A percentile compares a stretch with the other conserved stretches of the same genome.
Conservation (phyloP, 768 basidiomycete species). For the Trametes coccinea region DNA sequence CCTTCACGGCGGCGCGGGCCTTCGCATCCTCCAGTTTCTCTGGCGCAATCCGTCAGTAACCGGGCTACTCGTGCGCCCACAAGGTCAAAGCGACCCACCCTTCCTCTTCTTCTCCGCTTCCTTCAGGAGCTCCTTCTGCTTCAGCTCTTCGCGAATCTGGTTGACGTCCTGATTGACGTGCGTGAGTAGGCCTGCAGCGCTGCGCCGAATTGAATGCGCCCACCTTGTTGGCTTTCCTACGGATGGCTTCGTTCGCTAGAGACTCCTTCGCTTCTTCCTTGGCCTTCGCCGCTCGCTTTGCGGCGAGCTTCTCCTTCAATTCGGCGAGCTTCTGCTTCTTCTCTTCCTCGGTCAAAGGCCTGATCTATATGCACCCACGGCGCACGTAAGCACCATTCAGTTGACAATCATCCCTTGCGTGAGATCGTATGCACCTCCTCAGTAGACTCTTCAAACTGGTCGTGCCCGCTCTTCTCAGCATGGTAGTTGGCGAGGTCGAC, state of each 20-base stretch:
- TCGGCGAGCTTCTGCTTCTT: conserved; percentile 81
- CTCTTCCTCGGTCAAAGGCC: conserved; percentile 94
- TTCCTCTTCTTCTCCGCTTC: conserved; percentile 80
- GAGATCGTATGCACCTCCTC: conserved; percentile 66
- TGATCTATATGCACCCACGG: conserved; percentile 53
- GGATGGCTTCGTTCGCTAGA: conserved; percentile 72
- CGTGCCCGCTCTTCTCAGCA: conserved; percentile 93
- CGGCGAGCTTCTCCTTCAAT: conserved; percentile 74
- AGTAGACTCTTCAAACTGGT: conserved; percentile 92
- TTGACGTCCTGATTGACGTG: conserved; percentile 57
- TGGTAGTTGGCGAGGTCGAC: conserved; percentile 89
- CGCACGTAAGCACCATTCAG: neutral
- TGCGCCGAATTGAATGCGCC: conserved; percentile 10
- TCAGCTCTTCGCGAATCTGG: conserved; percentile 72
- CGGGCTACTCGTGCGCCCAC: neutral
- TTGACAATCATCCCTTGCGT: neutral
- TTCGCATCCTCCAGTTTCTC: conserved; percentile 90
- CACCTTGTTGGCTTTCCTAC: conserved; percentile 85
- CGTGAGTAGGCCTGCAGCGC: neutral
- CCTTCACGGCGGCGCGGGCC: conserved; percentile 84
- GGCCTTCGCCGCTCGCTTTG: conserved; percentile 74
- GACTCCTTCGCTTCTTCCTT: conserved; percentile 72
- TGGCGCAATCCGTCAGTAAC: conserved; percentile 30
- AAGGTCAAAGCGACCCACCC: conserved; percentile 45
- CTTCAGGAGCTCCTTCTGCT: conserved; percentile 77